These are phyloP conservation scores for Gaeumannomyces tritici DNA, from an alignment of 2,329 filamentous ascomycete species.

Conservation along the genomic window DNA sequence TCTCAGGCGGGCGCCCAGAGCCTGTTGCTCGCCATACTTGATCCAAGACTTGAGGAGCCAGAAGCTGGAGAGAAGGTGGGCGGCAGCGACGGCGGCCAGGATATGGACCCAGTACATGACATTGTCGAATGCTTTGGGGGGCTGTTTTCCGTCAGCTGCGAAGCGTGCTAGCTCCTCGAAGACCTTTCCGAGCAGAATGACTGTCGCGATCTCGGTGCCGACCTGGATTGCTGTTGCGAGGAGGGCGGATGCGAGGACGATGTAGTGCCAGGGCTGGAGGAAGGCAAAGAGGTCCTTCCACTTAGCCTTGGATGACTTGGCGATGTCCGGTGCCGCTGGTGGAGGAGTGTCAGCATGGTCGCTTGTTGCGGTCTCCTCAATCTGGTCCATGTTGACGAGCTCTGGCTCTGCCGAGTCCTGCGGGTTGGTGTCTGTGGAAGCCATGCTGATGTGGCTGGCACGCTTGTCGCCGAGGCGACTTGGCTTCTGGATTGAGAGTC, in stretches of 20 bases:
- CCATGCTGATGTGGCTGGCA: too few relatives aligned
- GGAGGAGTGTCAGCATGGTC: background rate
- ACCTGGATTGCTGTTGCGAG: constrained; percentile 49
- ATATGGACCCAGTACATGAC: constrained; percentile 53
- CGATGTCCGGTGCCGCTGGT: background rate
- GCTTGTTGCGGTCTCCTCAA: background rate
- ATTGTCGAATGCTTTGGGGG: constrained; percentile 34
- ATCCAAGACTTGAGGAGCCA: constrained; percentile 64
- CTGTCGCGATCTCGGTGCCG: constrained; percentile 52
- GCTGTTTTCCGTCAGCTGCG: constrained; percentile 42
- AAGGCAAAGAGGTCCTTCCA: constrained; percentile 51
- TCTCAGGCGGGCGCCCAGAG: constrained; percentile 49
- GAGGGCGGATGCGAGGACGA: constrained; percentile 30
- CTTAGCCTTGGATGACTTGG: background rate
- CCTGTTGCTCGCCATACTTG: constrained; percentile 72
- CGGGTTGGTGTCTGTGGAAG: background rate
- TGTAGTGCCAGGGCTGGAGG: constrained; percentile 9
- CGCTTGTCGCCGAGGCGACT: background rate
- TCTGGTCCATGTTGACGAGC: background rate
- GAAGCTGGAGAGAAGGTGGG: constrained; percentile 45
- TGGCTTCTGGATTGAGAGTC: background rate
- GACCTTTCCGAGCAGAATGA: constrained; percentile 63
- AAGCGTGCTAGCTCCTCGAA: constrained; percentile 64
- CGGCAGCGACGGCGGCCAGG: constrained; percentile 52
- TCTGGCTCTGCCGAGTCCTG: background rate